These are phyloP conservation scores for Lentinula detonsa DNA, from an alignment of 768 basidiomycete genomes.

Conservation along the genomic window DNA sequence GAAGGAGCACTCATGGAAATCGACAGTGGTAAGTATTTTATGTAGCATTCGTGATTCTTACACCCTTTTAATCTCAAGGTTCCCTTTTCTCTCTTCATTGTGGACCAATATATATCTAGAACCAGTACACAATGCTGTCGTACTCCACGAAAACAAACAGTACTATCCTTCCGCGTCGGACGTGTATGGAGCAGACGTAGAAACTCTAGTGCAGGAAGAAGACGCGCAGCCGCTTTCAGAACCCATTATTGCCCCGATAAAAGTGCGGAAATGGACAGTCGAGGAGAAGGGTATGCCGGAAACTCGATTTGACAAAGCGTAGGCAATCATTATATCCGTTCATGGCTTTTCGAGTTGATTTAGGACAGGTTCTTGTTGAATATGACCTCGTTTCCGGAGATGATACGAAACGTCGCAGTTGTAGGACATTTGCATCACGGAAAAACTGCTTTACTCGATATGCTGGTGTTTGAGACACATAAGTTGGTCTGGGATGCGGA, in stretches of 20 bases:
- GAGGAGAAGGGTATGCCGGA: conserved; percentile 95
- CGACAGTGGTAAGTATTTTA: conserved; percentile 49
- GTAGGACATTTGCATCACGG: conserved; percentile 98
- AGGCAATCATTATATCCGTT: conserved; percentile 20
- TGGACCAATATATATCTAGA: conserved; percentile 32
- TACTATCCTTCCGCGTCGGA: conserved; percentile 94
- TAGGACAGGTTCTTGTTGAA: conserved; percentile 77
- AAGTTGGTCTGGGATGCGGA: conserved; percentile 93
- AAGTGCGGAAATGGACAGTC: conserved; percentile 90
- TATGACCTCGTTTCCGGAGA: conserved; percentile 86
- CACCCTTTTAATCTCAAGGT: neutral
- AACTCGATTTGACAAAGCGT: conserved; percentile 98
- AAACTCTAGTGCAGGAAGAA: conserved; percentile 97
- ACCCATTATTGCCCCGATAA: conserved; percentile 93
- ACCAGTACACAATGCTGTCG: conserved; percentile 72
- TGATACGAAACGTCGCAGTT: conserved; percentile 93
- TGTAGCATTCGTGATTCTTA: neutral
- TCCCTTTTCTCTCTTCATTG: neutral
- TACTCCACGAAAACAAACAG: conserved; percentile 96
- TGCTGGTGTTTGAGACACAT: conserved; percentile 96
- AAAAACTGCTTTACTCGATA: conserved; percentile 95
- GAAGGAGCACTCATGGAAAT: conserved; percentile 77
- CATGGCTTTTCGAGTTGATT: neutral
- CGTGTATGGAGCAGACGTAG: conserved; percentile 90
- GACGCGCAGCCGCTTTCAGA: conserved; percentile 93